Base-by-base conservation (phyloP, 306 rosid genomes). In the Fragaria ananassa region DNA sequence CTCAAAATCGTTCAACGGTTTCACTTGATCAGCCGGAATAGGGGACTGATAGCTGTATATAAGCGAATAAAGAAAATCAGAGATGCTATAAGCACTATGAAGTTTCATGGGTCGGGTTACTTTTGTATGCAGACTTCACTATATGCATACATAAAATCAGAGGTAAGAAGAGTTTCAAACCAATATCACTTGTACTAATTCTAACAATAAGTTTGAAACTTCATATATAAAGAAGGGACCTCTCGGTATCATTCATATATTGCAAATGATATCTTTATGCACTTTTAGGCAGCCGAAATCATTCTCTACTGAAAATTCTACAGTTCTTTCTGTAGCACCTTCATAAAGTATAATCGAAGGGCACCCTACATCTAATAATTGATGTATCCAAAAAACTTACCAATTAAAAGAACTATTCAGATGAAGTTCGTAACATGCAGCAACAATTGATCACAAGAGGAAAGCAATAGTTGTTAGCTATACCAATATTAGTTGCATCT, bases 21-120 rank as follows among this genome's bases (percentile, higher is more conserved):
- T 93, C 78, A 91, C 97, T 87, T 89, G 93, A 79, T 93, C 97
- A 49, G 60, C 88, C 3, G 96, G 92, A 72, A 91, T 87, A 70
- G 98, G 98, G 62, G 89, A 76, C 76, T 93, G 98, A 64, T 93
- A 89, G 75, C 98, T 93, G 83, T 74, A 83, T 45, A 35, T 19
- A 68, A 50, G 44, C 18, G 35, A 53, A 64, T 6, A 82, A 62
- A 60, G 8, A 58, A 49, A 68, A 79, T 80, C 65, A 78, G 50
- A 54, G 19, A 76, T 0, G 10, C 12, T 51, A 58, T 62, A 60
- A 25, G 49, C 18, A 29, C 17, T 8, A 70, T 4, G 0, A 60
- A 31, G 19, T 27, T 44, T 37, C 18, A 65, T 37, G 15, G 6
- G 6, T 25, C 0, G 10, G 9, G 21, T 10, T 10, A 50, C 41